phyloP scores from a whole-genome alignment of 1,284 basidiomycete genomes.

The Pseudozyma hubeiensis region DNA sequence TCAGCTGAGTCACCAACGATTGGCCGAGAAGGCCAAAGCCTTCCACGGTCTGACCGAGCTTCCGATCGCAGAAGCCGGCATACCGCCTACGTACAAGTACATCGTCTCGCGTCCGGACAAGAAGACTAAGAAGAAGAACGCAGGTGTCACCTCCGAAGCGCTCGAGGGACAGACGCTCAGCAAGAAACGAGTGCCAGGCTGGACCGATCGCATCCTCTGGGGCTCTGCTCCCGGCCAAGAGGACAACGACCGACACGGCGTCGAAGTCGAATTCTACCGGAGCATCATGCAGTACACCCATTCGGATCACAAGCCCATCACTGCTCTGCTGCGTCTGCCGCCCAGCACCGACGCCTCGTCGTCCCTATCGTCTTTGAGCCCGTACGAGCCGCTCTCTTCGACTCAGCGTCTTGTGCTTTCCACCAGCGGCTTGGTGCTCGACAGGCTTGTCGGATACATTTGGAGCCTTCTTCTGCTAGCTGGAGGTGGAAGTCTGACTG shows the following conservation, averaged over 20 bases:
- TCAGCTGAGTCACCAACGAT: constrained; percentile 56
- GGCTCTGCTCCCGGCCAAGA: constrained; percentile 67
- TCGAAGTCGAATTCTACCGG: constrained; percentile 63
- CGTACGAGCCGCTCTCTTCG: constrained; percentile 24
- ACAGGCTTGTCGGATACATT: constrained; percentile 78
- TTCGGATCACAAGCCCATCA: constrained; percentile 69
- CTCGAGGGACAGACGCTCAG: constrained; percentile 69
- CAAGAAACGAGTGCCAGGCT: constrained; percentile 83
- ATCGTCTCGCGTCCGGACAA: constrained; percentile 39
- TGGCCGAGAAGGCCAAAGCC: constrained; percentile 38
- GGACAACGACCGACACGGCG: constrained; percentile 37
- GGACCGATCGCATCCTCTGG: constrained; percentile 94
- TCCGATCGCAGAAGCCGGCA: constrained; percentile 36
- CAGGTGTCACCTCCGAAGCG: constrained; percentile 34
- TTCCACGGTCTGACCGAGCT: constrained; percentile 62
- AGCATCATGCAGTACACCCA: constrained; percentile 66
- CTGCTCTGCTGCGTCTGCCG: constrained; percentile 63
- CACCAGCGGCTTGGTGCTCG: constrained; percentile 74
- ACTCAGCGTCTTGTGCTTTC: constrained; percentile 50
- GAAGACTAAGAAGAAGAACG: constrained; percentile 40
- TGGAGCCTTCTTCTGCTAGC: constrained; percentile 80
- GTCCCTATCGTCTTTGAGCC: constrained; percentile 71
- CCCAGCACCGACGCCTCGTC: constrained; percentile 70
- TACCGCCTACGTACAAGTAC: constrained; percentile 68
- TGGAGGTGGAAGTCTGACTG: constrained; percentile 77